A percentile compares a stretch with the other conserved stretches of the same genome.
These are phyloP conservation scores for Ichthyophthirius multifiliis DNA, from an alignment of 169 alveolate species.

Conservation along the genomic window DNA sequence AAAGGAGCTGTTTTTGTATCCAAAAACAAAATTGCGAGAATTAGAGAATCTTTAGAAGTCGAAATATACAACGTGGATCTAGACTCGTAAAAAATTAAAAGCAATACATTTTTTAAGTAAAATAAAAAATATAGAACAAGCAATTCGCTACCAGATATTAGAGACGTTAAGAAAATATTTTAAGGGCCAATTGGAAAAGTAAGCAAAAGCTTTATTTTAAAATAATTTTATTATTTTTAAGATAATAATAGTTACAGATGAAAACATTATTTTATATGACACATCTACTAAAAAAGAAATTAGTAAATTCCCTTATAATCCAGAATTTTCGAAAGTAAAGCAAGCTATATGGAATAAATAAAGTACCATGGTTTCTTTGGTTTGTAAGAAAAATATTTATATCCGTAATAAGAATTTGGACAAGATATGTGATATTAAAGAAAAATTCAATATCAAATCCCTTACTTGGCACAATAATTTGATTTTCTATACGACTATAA, in stretches of 20 bases:
- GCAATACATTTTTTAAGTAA: neutral
- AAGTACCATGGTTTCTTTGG: neutral
- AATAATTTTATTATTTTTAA: neutral
- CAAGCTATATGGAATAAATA: neutral
- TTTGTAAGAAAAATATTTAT: constrained; percentile 13
- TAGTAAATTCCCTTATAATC: neutral
- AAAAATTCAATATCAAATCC: constrained; percentile 29
- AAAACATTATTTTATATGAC: neutral
- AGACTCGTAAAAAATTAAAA: neutral
- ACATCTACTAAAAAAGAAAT: neutral
- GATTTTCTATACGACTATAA: constrained; percentile 18
- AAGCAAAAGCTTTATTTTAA: neutral
- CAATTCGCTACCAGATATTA: neutral
- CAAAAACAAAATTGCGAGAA: constrained; percentile 56
- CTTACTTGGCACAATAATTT: constrained; percentile 10
- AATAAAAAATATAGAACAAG: neutral
- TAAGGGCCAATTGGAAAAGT: constrained; percentile 11
- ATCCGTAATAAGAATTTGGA: constrained; percentile 16
- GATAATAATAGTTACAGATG: neutral
- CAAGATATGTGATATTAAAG: constrained; percentile 19
- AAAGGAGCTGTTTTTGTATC: constrained; percentile 57
- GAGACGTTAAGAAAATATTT: neutral
- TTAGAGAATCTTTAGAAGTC: constrained; percentile 49
- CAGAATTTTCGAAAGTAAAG: neutral
- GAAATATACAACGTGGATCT: constrained; percentile 52